Evolutionary conservation across 2,329 filamentous ascomycete genomes (phyloP), one percentile per base, ranked within the genome.

Genomic region (Leptodontidium sp.): DNA sequence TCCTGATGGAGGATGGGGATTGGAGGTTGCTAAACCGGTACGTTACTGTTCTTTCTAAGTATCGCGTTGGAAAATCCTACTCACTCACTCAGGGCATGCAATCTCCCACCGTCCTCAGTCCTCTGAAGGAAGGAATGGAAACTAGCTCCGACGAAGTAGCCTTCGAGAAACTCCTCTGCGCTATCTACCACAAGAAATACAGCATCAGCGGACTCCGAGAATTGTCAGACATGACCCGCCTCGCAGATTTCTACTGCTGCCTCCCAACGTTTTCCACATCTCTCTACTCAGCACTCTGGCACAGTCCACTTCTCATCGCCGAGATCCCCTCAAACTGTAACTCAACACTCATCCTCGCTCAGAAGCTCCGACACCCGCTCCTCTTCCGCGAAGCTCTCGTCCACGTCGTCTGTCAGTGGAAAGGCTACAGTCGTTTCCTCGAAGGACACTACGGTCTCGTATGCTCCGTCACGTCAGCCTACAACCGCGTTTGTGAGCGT

Each of bases 321-420:
- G 50, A 65, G 38, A 65, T 65, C 52, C 40, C 63, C 8, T 8
- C 38, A 14, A 65, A 65, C 12, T 58, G 63, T 50, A 57, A 65
- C 63, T 65, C 63, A 8, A 63, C 61, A 32, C 58, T 67, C 29
- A 26, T 67, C 17, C 59, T 67, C 12, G 69, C 66, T 9, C 38
- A 64, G 29, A 68, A 69, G 21, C 38, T 71, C 35, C 67, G 64
- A 14, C 66, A 71, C 61, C 32, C 58, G n/a, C 32, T 69, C 7
- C 52, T 71, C 6, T 71, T 71, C n/a, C 59, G 66, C 35, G 69
- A 71, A 61, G 64, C 64, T 21, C 61, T 71, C 26, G 47, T 71
- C 8, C 67, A 69, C 32, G 69, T 71, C 17, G 66, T 69, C n/a
- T 35, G 49, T 29, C 38, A 38, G 15, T 68, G 68, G 66, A 35